Percentiles rank a stretch among this genome's conserved stretches.
These are phyloP conservation scores for Phaeomoniella chlamydospora DNA, from an alignment of 2,329 filamentous ascomycete species.

Conservation along the genomic window DNA sequence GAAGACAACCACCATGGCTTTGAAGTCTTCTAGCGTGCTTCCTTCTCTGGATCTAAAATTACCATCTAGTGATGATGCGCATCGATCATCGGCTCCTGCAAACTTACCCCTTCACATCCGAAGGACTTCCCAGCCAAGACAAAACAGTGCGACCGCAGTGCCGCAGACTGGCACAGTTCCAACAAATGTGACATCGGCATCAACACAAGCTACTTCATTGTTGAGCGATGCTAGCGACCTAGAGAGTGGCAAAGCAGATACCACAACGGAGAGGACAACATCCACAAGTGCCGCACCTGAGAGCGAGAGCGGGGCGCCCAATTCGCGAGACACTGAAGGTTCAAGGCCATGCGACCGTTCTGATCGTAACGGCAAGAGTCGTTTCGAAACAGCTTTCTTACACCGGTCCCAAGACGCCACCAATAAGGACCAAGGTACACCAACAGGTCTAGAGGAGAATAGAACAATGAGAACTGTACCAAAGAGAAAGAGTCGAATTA, in stretches of 20 bases:
- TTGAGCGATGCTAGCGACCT: not conserved
- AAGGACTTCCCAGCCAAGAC: not conserved
- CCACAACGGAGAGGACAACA: not conserved
- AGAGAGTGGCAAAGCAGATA: not conserved
- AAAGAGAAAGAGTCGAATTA: not conserved
- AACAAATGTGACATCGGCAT: not conserved
- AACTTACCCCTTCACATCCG: not conserved
- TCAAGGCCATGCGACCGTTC: not conserved
- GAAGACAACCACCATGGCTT: no score
- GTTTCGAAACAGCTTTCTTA: not conserved
- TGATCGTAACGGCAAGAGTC: not conserved
- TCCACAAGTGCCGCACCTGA: not conserved
- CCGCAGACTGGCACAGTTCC: not conserved
- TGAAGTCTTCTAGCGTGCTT: no score
- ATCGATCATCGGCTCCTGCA: not conserved
- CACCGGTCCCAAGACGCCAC: not conserved
- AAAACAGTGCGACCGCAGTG: not conserved
- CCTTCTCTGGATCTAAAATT: no score
- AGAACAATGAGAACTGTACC: conserved; percentile 1
- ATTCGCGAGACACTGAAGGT: no score
- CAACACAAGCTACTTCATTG: not conserved
- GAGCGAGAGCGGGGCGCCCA: no score
- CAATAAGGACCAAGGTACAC: not conserved
- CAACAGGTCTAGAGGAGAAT: not conserved
- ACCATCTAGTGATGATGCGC: not conserved